Conservation (phyloP, 257 asterid genomes). For the Voacanga thouarsii region DNA sequence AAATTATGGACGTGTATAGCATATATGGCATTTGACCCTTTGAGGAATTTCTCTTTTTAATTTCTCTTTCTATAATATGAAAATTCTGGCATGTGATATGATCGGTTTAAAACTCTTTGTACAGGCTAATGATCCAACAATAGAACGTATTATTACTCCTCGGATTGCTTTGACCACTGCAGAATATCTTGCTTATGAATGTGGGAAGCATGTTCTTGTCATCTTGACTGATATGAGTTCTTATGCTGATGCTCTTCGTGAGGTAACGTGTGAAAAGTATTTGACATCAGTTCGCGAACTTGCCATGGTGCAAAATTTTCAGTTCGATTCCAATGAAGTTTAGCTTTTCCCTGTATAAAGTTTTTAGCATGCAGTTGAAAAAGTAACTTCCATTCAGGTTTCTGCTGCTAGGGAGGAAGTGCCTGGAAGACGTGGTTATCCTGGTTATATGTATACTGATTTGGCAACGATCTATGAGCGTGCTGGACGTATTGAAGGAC, state of each 20-base stretch:
- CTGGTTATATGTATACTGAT: constrained; percentile 97
- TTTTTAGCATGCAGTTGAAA: constrained; percentile 5
- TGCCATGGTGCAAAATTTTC: neutral
- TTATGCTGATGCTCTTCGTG: constrained; percentile 99
- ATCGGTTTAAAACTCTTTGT: constrained; percentile 19
- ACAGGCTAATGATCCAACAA: constrained; percentile 97
- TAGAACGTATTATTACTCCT: constrained; percentile 94
- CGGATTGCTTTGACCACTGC: constrained; percentile 98
- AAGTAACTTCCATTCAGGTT: constrained; percentile 44
- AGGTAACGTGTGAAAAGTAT: constrained; percentile 42
- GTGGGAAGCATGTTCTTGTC: constrained; percentile 98
- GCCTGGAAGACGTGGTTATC: constrained; percentile 96
- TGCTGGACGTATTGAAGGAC: constrained; percentile 99
- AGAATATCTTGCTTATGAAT: constrained; percentile 90
- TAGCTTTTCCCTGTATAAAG: neutral
- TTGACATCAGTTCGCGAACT: neutral
- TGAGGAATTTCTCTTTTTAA: neutral
- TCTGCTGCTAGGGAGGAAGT: constrained; percentile 99
- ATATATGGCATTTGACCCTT: neutral
- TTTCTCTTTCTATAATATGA: constrained; percentile 3
- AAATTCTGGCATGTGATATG: constrained; percentile 14
- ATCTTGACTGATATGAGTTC: constrained; percentile 99
- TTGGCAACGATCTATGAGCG: constrained; percentile 95
- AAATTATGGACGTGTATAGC: neutral
- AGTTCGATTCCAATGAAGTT: neutral